phyloP scores from a whole-genome alignment of 345 rosid genomes.

The Firmiana major region DNA sequence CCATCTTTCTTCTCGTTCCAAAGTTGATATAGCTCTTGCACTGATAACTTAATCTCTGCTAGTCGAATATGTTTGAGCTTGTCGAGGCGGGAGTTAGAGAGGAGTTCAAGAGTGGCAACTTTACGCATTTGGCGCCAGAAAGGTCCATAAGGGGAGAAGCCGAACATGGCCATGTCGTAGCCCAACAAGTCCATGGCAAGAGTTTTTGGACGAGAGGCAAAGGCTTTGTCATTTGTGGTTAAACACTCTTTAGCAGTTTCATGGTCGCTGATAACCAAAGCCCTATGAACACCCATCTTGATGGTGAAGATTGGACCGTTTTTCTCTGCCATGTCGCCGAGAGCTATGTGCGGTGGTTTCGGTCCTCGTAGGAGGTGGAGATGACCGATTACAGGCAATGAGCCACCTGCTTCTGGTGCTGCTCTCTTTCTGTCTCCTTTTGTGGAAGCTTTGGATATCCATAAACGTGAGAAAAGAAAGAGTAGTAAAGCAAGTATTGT shows the following conservation, averaged over 20 bases:
- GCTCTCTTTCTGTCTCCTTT: background rate
- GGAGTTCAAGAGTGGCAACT: constrained; percentile 52
- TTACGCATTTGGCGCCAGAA: constrained; percentile 66
- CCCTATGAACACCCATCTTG: constrained; percentile 24
- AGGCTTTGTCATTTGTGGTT: constrained; percentile 49
- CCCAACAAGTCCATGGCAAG: constrained; percentile 53
- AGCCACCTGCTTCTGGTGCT: background rate
- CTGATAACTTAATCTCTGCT: background rate
- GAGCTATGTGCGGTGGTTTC: constrained; percentile 23
- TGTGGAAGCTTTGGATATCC: background rate
- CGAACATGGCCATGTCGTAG: constrained; percentile 55
- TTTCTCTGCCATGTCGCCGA: constrained; percentile 29
- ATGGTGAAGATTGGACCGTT: constrained; percentile 36
- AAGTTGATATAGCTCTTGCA: constrained; percentile 30
- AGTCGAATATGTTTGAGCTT: constrained; percentile 35
- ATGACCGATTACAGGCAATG: constrained; percentile 1
- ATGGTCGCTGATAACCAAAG: constrained; percentile 27
- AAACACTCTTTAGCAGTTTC: constrained; percentile 56
- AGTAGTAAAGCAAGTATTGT: background rate
- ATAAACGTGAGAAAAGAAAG: background rate
- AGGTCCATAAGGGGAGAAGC: constrained; percentile 54
- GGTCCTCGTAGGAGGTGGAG: constrained; percentile 31
- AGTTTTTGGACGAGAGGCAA: constrained; percentile 56
- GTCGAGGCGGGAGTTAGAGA: constrained; percentile 51
- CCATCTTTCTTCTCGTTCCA: constrained; percentile 23